Evolutionary conservation across 495 filamentous ascomycete species (phyloP), one percentile per base, ranked within the genome.

Genomic region (Annulohypoxylon nitens): DNA sequence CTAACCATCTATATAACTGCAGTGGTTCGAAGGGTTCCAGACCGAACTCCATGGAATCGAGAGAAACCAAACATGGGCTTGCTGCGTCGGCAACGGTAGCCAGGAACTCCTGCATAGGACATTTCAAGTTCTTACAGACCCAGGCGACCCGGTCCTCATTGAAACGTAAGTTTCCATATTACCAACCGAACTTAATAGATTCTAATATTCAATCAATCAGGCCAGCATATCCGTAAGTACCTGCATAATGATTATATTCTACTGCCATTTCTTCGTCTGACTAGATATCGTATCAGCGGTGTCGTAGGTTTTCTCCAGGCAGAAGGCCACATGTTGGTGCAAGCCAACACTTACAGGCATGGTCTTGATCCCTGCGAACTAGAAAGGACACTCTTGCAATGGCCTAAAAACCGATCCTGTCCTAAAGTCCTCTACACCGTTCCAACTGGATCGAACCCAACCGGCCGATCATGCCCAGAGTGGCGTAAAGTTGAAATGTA

Each of bases 371-470:
- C 60, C 20, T 62, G 9, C n/a, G 43, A 50, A 18, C 26, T 62
- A 36, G 60, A 62, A 43, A 62, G 11, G 14, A 36, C 26, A 50
- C 26, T 62, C 14, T 62, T n/a, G 6, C 23, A 50, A n/a, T 62
- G 60, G 60, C 60, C 60, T 36, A 30, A 62, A 20, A 37, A 50
- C 18, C 60, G n/a, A 26, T 25, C 60, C 14, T 43, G 43, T 25
- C 60, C 60, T 36, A 62, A 62, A 36, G 5, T 62, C 43, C 11
- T 62, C 10, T 62, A 62, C 37, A 62, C 60, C 18, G 36, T 62
- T 45, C 60, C 60, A 14, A 62, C 60, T 34, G 60, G 60, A 62
- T 62, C 60, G 25, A 62, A 62, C 33, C 60, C 60, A 50, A 62
- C 60, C 26, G 60, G 60, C 26, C 43, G 60, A 36, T 62, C 60